Conservation (phyloP, 2,329 filamentous ascomycete species). For the Metarhizium robertsii region DNA sequence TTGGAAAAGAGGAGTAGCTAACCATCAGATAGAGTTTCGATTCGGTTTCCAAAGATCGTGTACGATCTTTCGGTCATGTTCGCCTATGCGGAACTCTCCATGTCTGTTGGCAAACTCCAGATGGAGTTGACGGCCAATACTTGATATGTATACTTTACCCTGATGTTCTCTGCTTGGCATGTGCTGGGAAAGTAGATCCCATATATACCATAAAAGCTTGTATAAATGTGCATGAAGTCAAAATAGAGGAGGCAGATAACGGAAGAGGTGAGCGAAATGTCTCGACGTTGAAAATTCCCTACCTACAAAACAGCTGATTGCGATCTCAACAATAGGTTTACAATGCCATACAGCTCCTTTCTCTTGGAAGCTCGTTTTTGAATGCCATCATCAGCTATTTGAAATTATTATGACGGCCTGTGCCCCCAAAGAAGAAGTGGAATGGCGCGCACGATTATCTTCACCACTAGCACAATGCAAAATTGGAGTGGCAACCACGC, state of each 20-base stretch:
- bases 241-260: slow-evolving; percentile 65
- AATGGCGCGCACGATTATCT: slow-evolving; percentile 66
- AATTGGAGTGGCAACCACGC: slow-evolving; percentile 37
- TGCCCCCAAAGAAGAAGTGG: slow-evolving; percentile 65
- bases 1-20: background rate
- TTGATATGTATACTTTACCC: slow-evolving; percentile 81
- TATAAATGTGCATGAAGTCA: slow-evolving; percentile 56
- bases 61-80: slow-evolving; percentile 72
- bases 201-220: slow-evolving; percentile 68
- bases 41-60: slow-evolving; percentile 50
- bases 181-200: slow-evolving; percentile 51
- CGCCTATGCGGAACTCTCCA: slow-evolving; percentile 75
- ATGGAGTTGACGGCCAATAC: slow-evolving; percentile 65
- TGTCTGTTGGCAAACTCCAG: slow-evolving; percentile 67
- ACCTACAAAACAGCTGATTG: background rate
- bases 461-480: slow-evolving; percentile 39
- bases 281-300: background rate
- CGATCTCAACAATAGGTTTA: slow-evolving; percentile 45
- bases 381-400: slow-evolving; percentile 65
- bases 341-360: slow-evolving; percentile 80
- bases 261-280: slow-evolving; percentile 48
- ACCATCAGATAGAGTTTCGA: slow-evolving; percentile 32
- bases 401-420: slow-evolving; percentile 85
- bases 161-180: slow-evolving; percentile 68
- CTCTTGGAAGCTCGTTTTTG: slow-evolving; percentile 88